Evolutionary conservation across 2,329 filamentous ascomycete species (phyloP).

Genomic region (Ramichloridium luteum): DNA sequence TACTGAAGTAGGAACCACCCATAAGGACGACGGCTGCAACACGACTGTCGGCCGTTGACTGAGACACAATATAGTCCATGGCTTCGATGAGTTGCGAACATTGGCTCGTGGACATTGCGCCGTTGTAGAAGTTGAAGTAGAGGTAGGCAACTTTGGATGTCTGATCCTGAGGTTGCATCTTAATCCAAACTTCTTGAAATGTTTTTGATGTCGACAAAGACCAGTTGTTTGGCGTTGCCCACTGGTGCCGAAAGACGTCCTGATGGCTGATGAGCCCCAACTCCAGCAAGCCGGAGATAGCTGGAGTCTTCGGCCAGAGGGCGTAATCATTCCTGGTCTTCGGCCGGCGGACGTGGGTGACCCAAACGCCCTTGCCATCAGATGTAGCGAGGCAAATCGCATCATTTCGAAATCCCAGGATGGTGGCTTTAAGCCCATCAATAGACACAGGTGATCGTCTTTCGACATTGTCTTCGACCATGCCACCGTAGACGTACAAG

Average conservation of each 20-base stretch:
- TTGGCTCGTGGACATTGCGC: constrained; percentile 32
- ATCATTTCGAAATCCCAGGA: constrained; percentile 27
- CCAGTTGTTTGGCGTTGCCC: constrained; percentile 20
- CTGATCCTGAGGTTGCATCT: constrained; percentile 22
- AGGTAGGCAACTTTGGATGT: constrained; percentile 27
- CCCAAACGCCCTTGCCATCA: constrained; percentile 32
- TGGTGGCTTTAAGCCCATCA: constrained; percentile 15
- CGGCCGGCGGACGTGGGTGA: constrained; percentile 29
- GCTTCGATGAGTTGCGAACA: constrained; percentile 28
- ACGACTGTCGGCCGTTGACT: constrained; percentile 18
- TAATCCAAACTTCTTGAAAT: constrained; percentile 31
- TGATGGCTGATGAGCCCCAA: constrained; percentile 23
- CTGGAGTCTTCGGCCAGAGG: constrained; percentile 33
- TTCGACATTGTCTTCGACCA: constrained; percentile 24
- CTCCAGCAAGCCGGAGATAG: constrained; percentile 24
- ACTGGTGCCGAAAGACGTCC: constrained; percentile 10
- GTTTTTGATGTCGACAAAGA: constrained; percentile 20
- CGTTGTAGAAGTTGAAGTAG: constrained; percentile 35
- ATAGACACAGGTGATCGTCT: constrained; percentile 7
- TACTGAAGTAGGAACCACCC: constrained; percentile 34
- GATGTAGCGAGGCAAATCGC: constrained; percentile 28
- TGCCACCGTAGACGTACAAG: constrained; percentile 32
- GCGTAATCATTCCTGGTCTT: constrained; percentile 28
- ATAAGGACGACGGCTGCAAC: constrained; percentile 30
- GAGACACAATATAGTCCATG: constrained; percentile 26